Base-by-base conservation (phyloP, 768 basidiomycete genomes). In the Tephrocybe sp. region DNA sequence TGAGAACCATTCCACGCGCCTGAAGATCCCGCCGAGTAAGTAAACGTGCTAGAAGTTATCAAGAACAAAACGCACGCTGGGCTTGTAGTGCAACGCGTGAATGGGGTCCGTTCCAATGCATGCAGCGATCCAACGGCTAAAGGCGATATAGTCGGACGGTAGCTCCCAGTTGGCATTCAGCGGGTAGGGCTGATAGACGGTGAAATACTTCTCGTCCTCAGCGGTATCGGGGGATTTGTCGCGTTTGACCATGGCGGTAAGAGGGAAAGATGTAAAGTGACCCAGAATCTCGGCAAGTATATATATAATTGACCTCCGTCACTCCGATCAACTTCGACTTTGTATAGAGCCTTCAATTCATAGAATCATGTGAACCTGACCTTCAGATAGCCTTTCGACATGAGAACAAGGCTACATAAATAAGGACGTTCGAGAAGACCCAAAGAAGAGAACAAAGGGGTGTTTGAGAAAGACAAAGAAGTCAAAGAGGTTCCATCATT, bases 141-240 rank as follows among this genome's bases (percentile, higher is more conserved):
- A 76, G 4, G 59, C 58, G 24, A 67, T 69, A 26, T 66, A 70
- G 55, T 79, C 75, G 5, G 61, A 56, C 5, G 63, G 54, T 4
- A 74, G 49, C 45, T 74, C 70, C 71, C 72, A 77, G 55, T 78
- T 73, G 3, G 71, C 72, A 57, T 77, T 72, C 37, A 74, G 62
- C 0, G 80, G 80, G 55, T 75, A 82, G 4, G 79, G 77, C 28
- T 76, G 66, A 49, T 70, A 71, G 18, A 79, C 68, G 12, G 73
- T 72, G 55, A 73, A 74, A 58, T 75, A 77, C 39, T 71, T 71
- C 40, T 72, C 69, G 46, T 77, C 78, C 46, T 79, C 77, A 35
- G 58, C 62, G n/a, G 66, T 52, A 5, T 69, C 65, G 2, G 72
- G 72, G 15, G 69, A 70, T 55, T 72, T 75, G 21, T 63, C 54